Evolutionary conservation across 2,329 filamentous ascomycete genomes (phyloP).

Genomic region (Neofusicoccum parvum): DNA sequence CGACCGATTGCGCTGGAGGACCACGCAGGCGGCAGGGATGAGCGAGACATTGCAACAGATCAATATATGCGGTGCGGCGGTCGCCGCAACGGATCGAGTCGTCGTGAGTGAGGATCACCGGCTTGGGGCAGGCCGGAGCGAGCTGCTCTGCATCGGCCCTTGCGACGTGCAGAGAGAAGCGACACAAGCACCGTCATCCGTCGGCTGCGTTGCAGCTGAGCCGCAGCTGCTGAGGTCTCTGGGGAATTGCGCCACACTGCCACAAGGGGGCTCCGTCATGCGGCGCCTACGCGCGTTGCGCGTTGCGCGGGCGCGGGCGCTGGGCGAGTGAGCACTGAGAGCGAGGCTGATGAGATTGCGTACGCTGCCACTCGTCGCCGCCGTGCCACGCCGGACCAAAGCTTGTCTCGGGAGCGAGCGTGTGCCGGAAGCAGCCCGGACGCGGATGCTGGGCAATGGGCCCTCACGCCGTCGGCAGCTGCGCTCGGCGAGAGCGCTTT

Average conservation of each 20-base stretch:
- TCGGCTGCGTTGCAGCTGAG: neutral
- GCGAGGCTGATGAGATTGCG: constrained; percentile 13
- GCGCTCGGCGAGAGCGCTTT: neutral
- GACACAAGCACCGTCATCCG: neutral
- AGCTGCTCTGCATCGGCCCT: neutral
- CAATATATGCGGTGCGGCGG: constrained; percentile 16
- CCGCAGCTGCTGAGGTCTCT: neutral
- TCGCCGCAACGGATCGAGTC: constrained; percentile 14
- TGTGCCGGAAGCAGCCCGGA: constrained; percentile 4
- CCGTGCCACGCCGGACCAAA: neutral
- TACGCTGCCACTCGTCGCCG: neutral
- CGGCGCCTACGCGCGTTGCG: neutral
- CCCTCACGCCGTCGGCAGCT: neutral
- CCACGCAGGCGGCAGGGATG: neutral
- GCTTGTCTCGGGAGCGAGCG: constrained; percentile 8
- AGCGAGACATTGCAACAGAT: constrained; percentile 13
- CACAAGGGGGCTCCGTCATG: neutral
- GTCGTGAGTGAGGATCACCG: constrained; percentile 2
- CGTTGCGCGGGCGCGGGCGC: neutral
- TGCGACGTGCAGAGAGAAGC: neutral
- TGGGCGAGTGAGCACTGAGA: too few species aligned
- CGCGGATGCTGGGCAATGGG: neutral
- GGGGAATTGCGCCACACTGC: constrained; percentile 9
- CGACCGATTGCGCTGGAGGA: neutral
- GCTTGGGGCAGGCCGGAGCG: neutral